phyloP scores from a whole-genome alignment of 2,329 filamentous ascomycete species.

The Zasmidium angulare region DNA sequence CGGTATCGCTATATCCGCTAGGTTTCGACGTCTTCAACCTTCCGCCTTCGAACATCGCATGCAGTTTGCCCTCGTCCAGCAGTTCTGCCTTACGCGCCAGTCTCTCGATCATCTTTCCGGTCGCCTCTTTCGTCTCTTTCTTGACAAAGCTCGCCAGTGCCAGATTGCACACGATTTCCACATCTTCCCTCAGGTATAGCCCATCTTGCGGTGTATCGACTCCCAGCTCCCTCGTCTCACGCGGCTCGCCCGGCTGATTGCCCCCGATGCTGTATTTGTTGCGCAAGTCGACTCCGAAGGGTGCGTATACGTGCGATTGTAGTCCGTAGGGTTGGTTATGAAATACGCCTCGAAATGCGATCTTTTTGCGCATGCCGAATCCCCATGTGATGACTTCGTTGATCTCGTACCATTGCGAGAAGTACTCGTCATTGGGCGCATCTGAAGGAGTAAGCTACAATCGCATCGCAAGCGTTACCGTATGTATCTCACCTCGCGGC shows the following conservation, averaged over 20 bases:
- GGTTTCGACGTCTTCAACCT: conserved; percentile 60
- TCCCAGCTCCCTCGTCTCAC: conserved; percentile 63
- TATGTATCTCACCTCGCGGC: conserved; percentile 57
- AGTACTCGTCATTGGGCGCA: conserved; percentile 66
- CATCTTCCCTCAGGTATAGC: conserved; percentile 67
- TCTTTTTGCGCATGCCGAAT: conserved; percentile 64
- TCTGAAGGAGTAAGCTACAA: background rate
- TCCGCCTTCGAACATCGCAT: conserved; percentile 67
- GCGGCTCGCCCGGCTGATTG: conserved; percentile 67
- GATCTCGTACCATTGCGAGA: conserved; percentile 74
- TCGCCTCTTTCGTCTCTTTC: conserved; percentile 64
- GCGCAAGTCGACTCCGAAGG: conserved; percentile 65
- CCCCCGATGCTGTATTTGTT: conserved; percentile 68
- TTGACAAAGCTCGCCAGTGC: conserved; percentile 63
- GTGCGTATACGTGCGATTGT: conserved; percentile 70
- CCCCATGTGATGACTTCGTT: conserved; percentile 67
- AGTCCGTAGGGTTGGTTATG: conserved; percentile 71
- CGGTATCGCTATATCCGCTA: conserved; percentile 34
- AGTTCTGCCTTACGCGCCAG: conserved; percentile 69
- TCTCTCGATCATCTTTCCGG: conserved; percentile 66
- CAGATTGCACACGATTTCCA: conserved; percentile 69
- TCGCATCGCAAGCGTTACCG: conserved; percentile 28
- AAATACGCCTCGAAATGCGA: conserved; percentile 70
- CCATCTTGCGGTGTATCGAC: conserved; percentile 64
- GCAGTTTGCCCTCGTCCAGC: conserved; percentile 63